Conservation (phyloP, 2,329 filamentous ascomycete genomes). For the Domatiomyces catenatus region DNA sequence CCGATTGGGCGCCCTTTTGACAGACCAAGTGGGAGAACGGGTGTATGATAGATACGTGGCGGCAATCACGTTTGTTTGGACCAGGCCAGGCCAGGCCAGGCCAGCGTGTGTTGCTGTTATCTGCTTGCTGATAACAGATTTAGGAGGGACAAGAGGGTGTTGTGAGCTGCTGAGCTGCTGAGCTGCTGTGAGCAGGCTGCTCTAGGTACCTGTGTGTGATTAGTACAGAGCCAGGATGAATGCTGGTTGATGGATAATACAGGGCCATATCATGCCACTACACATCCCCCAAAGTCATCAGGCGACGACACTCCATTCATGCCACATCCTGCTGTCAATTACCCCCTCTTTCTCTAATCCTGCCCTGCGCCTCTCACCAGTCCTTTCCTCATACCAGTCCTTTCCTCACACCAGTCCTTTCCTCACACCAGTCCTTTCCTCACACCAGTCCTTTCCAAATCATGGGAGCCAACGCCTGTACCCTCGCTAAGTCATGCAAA, state of each 20-base stretch:
- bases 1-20: not conserved
- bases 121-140: not conserved
- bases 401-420: not conserved
- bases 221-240: not conserved
- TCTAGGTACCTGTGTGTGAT: not conserved
- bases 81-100: no score
- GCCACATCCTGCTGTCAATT: not conserved
- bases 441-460: not conserved
- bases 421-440: not conserved
- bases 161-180: no score
- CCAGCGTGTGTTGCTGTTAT: not conserved
- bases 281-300: not conserved
- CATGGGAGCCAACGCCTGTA: not conserved
- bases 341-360: not conserved
- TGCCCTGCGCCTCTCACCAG: not conserved
- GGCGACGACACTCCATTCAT: not conserved
- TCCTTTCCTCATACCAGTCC: not conserved
- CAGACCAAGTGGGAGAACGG: not conserved
- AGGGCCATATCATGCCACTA: not conserved
- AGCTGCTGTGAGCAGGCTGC: not conserved
- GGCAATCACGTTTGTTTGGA: not conserved
- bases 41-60: not conserved
- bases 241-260: not conserved
- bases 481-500: not conserved
- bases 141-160: not conserved